A percentile compares a stretch with the other conserved stretches of the same genome.
These are phyloP conservation scores for Trichoderma virens DNA, from an alignment of 495 filamentous ascomycete species.

Conservation along the genomic window DNA sequence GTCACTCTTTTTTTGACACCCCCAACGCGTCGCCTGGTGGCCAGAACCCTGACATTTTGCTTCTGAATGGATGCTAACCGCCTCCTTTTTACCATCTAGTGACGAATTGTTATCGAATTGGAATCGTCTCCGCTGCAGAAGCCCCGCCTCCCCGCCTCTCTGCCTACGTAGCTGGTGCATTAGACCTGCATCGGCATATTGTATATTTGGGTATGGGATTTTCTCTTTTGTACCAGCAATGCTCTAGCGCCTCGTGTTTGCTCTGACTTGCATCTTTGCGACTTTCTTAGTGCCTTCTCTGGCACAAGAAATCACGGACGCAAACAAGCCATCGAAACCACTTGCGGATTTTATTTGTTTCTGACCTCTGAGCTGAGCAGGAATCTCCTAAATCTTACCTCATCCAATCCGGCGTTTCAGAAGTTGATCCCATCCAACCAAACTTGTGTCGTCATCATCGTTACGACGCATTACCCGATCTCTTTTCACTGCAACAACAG, in stretches of 20 bases:
- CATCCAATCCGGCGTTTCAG: not conserved
- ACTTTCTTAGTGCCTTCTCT: not conserved
- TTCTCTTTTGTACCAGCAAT: not conserved
- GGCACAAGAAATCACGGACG: not conserved
- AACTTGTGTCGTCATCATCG: not conserved
- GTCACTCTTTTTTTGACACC: not conserved
- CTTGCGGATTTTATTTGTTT: not conserved
- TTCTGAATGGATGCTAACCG: constrained; percentile 5
- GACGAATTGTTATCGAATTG: not conserved
- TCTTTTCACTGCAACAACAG: not conserved
- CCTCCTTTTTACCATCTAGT: not conserved
- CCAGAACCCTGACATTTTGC: not conserved
- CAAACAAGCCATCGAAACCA: not conserved
- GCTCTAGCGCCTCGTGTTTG: not conserved
- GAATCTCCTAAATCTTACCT: not conserved
- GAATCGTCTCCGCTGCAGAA: constrained; percentile 16
- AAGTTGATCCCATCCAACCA: not conserved
- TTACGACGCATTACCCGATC: not conserved
- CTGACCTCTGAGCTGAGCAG: not conserved
- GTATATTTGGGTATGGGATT: constrained; percentile 14
- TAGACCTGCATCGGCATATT: constrained; percentile 14
- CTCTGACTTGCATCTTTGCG: not conserved
- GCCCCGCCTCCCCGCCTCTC: constrained; percentile 19
- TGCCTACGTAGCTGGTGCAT: constrained; percentile 10
- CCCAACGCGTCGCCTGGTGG: not conserved